A percentile compares a stretch with the other conserved stretches of the same genome.
Evolutionary conservation across 169 alveolate genomes (phyloP).

Genomic region (Plasmodium gaboni): DNA sequence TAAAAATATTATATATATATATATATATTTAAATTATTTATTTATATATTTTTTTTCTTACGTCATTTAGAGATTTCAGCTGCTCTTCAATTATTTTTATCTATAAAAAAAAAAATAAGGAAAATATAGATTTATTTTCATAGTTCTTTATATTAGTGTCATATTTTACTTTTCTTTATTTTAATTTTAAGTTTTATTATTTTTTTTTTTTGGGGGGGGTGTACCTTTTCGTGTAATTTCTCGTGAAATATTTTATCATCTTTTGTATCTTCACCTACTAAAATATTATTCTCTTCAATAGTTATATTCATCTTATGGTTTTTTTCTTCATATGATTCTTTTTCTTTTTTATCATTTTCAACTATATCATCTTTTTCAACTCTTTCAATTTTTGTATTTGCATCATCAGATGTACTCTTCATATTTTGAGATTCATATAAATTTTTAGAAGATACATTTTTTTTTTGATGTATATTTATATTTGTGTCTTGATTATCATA

Average conservation of each 20-base stretch:
- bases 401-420: too few species aligned
- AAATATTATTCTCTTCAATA: not conserved
- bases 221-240: conserved; percentile 51
- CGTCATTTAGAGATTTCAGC: conserved; percentile 31
- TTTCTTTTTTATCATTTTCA: not conserved
- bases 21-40: not conserved
- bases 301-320: not conserved
- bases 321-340: not conserved
- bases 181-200: not conserved
- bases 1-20: not conserved
- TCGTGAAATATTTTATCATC: conserved; percentile 6
- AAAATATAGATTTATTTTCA: not conserved
- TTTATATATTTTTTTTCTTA: conserved; percentile 9
- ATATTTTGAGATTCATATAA: not conserved
- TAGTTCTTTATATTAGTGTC: not conserved
- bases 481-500: not conserved
- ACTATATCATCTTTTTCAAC: not conserved
- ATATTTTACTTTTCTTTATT: not conserved
- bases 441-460: not conserved
- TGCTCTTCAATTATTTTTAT: conserved; percentile 53
- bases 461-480: not conserved
- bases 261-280: conserved; percentile 6
- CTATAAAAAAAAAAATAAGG: conserved; percentile 10
- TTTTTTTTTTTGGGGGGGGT: not conserved
- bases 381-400: not conserved